phyloP scores from a whole-genome alignment of 2,329 filamentous ascomycete species.

The Rhynchosporium graminicola region DNA sequence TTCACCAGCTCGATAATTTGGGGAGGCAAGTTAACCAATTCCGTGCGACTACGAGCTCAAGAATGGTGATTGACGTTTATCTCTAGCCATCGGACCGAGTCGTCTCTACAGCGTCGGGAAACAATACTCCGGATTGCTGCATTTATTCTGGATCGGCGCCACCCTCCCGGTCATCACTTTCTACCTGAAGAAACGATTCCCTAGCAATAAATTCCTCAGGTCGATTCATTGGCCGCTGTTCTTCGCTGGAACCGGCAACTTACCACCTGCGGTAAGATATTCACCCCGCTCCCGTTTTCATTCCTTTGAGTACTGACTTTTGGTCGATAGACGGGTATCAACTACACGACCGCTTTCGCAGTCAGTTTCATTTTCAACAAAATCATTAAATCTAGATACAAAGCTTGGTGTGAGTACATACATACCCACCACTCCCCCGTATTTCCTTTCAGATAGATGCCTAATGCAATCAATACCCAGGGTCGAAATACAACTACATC shows the following conservation, averaged over 20 bases:
- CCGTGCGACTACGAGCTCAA: too few relatives aligned
- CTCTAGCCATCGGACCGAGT: conserved; percentile 59
- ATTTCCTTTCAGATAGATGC: too few relatives aligned
- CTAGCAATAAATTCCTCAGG: conserved; percentile 37
- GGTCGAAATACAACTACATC: conserved; percentile 77
- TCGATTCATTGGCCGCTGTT: conserved; percentile 41
- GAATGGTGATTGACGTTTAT: too few relatives aligned
- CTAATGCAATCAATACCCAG: conserved; percentile 54
- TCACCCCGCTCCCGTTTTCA: too few relatives aligned
- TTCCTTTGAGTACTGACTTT: too few relatives aligned
- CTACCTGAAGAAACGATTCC: conserved; percentile 43
- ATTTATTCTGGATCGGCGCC: conserved; percentile 71
- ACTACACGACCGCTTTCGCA: conserved; percentile 72
- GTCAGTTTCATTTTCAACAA: conserved; percentile 73
- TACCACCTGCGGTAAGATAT: conserved; percentile 46
- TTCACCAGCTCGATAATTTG: conserved; percentile 68
- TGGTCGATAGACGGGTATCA: conserved; percentile 57
- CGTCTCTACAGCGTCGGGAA: conserved; percentile 67
- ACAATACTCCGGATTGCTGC: conserved; percentile 65
- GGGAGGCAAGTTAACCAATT: conserved; percentile 47
- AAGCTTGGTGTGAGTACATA: conserved; percentile 52
- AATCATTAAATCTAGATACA: conserved; percentile 62
- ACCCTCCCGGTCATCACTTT: conserved; percentile 60
- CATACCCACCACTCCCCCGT: too few relatives aligned
- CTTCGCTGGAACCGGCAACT: conserved; percentile 42